Percentiles rank a stretch among this genome's conserved stretches.
These are phyloP conservation scores for Stylosanthes scabra DNA, from an alignment of 331 rosid species.

Conservation along the genomic window DNA sequence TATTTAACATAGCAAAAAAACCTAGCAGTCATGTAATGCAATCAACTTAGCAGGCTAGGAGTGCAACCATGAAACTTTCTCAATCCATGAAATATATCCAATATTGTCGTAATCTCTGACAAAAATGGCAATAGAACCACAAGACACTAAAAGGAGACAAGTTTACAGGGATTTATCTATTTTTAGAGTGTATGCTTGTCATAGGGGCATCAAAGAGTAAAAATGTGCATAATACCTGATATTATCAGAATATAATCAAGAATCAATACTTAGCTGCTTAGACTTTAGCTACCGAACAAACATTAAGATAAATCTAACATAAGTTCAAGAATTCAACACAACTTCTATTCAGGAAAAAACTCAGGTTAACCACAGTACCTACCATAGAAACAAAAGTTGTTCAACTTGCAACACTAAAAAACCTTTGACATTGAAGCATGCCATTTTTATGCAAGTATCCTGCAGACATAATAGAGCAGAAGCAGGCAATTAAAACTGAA, in stretches of 20 bases:
- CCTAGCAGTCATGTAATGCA: not conserved
- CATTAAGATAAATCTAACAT: slow-evolving; percentile 18
- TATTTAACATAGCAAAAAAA: too few relatives aligned
- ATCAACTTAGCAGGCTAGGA: not conserved
- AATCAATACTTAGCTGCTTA: slow-evolving; percentile 20
- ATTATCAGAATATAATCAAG: slow-evolving; percentile 17
- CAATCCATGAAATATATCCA: too few relatives aligned
- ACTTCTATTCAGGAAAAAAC: slow-evolving; percentile 22
- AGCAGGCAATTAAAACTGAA: slow-evolving; percentile 12
- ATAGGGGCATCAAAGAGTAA: not conserved
- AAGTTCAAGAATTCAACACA: not conserved
- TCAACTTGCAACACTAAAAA: slow-evolving; percentile 44
- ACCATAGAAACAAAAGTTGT: slow-evolving; percentile 49
- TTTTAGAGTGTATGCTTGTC: too few relatives aligned
- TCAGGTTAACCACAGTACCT: slow-evolving; percentile 34
- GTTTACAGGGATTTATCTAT: too few relatives aligned
- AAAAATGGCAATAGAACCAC: too few relatives aligned
- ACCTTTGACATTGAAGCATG: slow-evolving; percentile 46
- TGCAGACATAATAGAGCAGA: slow-evolving; percentile 46
- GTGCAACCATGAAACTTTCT: too few relatives aligned
- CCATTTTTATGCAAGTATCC: slow-evolving; percentile 52
- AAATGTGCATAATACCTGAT: not conserved
- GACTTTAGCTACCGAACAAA: slow-evolving; percentile 4
- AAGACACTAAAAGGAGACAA: too few relatives aligned
- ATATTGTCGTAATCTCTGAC: too few relatives aligned